Evolutionary conservation across 352 stramenopile species (phyloP).

Genomic region (Phytophthora fragariae): DNA sequence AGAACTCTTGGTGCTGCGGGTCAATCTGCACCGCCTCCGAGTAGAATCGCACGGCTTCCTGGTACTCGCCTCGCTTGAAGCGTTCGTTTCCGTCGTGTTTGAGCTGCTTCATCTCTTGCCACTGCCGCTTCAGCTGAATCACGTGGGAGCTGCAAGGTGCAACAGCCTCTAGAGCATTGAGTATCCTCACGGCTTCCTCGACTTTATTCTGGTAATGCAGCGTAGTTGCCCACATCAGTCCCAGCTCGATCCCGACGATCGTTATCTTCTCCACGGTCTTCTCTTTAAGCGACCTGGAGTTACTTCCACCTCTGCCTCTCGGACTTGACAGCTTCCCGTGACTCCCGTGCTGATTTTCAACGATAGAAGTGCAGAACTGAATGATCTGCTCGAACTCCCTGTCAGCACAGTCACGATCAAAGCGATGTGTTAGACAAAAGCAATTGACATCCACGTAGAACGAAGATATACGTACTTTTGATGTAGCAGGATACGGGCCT

Average conservation of each 20-base stretch:
- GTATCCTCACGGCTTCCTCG: slow-evolving; percentile 61
- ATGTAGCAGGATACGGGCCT: slow-evolving; percentile 65
- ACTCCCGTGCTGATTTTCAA: slow-evolving; percentile 59
- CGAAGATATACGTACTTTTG: slow-evolving; percentile 59
- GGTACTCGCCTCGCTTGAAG: slow-evolving; percentile 69
- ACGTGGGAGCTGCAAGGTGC: slow-evolving; percentile 79
- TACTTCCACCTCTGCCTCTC: slow-evolving; percentile 6
- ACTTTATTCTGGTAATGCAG: slow-evolving; percentile 82
- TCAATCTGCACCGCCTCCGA: slow-evolving; percentile 74
- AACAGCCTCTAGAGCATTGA: slow-evolving; percentile 65
- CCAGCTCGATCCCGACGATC: slow-evolving; percentile 72
- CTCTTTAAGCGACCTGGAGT: slow-evolving; percentile 15
- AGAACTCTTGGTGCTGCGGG: slow-evolving; percentile 73
- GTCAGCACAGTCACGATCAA: slow-evolving; percentile 10
- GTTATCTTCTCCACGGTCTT: slow-evolving; percentile 50
- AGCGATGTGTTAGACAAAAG: not conserved
- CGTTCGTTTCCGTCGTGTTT: slow-evolving; percentile 73
- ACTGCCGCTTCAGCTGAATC: slow-evolving; percentile 71
- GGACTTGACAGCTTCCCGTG: slow-evolving; percentile 10
- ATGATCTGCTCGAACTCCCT: slow-evolving; percentile 67
- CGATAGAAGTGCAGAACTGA: slow-evolving; percentile 55
- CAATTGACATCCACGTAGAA: not conserved
- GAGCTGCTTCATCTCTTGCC: slow-evolving; percentile 71
- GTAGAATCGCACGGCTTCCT: slow-evolving; percentile 64
- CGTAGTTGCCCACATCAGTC: slow-evolving; percentile 56